Evolutionary conservation across 768 basidiomycete genomes (phyloP).

Genomic region (Rhodotorula babjevae): DNA sequence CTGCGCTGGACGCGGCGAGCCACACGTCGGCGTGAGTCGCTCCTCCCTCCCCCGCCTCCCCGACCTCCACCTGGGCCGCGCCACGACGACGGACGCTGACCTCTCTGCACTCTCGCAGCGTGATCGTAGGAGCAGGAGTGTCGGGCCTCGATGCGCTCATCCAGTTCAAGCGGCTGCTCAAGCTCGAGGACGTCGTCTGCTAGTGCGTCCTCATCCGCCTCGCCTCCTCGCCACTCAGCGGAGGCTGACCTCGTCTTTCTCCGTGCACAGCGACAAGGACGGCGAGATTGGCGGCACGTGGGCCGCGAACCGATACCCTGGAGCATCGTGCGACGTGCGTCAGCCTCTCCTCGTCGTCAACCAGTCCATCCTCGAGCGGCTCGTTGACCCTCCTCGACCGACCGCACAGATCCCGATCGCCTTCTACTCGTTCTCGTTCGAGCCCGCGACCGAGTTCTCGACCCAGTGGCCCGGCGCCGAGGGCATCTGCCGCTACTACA

Average conservation of each 20-base stretch:
- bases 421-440: slow-evolving; percentile 34
- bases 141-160: slow-evolving; percentile 38
- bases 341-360: not conserved
- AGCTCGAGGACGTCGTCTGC: slow-evolving; percentile 35
- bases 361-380: not conserved
- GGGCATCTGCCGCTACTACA: slow-evolving; percentile 30
- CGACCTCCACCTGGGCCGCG: not conserved
- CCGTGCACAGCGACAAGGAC: slow-evolving; percentile 3
- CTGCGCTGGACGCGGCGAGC: not conserved
- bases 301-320: slow-evolving; percentile 13
- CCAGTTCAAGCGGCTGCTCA: slow-evolving; percentile 39
- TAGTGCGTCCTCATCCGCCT: slow-evolving; percentile 17
- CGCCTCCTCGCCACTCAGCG: too few species aligned
- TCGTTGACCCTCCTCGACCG: not conserved
- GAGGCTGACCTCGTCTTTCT: not conserved
- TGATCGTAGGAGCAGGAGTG: slow-evolving; percentile 42
- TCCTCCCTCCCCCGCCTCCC: not conserved
- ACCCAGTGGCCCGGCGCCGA: slow-evolving; percentile 24
- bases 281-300: slow-evolving; percentile 3
- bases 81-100: not conserved
- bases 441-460: not conserved
- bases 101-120: not conserved
- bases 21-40: not conserved
- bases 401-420: slow-evolving; percentile 27
- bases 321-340: not conserved